These are phyloP conservation scores for Sanguinoderma infundibulare DNA, from an alignment of 1,284 basidiomycete species.

Conservation along the genomic window DNA sequence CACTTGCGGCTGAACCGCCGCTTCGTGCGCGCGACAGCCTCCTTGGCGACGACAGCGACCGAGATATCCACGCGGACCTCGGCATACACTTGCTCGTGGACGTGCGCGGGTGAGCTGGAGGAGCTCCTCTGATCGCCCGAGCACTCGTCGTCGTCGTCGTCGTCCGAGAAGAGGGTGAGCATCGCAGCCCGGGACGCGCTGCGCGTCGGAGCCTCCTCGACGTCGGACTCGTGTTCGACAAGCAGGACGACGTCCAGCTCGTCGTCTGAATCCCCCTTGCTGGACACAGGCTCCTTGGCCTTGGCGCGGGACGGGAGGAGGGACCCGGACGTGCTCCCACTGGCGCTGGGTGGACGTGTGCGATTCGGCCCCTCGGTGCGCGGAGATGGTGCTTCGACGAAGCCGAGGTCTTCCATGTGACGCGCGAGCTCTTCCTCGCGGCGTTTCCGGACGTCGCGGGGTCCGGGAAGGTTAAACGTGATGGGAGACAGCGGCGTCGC, in stretches of 20 bases:
- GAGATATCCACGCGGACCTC: slow-evolving; percentile 8
- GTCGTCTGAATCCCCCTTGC: slow-evolving; percentile 2
- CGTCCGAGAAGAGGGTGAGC: slow-evolving; percentile 18
- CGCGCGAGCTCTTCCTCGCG: slow-evolving; percentile 24
- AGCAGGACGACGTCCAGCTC: slow-evolving; percentile 24
- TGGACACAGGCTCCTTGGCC: background rate
- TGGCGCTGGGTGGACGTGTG: background rate
- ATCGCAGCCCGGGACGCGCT: slow-evolving; percentile 20
- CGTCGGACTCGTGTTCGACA: slow-evolving; percentile 12
- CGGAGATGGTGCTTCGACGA: slow-evolving; percentile 18
- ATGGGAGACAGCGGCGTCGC: slow-evolving; percentile 20
- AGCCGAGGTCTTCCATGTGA: slow-evolving; percentile 22
- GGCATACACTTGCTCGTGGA: background rate
- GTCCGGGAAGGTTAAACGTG: slow-evolving; percentile 21
- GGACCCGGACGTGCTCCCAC: background rate
- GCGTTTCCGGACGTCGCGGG: slow-evolving; percentile 16
- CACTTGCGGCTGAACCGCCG: slow-evolving; percentile 27
- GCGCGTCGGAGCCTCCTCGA: slow-evolving; percentile 9
- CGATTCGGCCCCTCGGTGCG: background rate
- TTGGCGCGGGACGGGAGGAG: background rate
- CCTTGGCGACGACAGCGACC: slow-evolving; percentile 18
- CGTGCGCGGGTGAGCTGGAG: no score
- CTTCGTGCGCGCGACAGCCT: slow-evolving; percentile 20
- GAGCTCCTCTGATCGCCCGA: no score
- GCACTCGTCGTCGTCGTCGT: background rate